These are phyloP conservation scores for Annona cherimola DNA, from an alignment of 164 flowering plant genomes.

Conservation along the genomic window DNA sequence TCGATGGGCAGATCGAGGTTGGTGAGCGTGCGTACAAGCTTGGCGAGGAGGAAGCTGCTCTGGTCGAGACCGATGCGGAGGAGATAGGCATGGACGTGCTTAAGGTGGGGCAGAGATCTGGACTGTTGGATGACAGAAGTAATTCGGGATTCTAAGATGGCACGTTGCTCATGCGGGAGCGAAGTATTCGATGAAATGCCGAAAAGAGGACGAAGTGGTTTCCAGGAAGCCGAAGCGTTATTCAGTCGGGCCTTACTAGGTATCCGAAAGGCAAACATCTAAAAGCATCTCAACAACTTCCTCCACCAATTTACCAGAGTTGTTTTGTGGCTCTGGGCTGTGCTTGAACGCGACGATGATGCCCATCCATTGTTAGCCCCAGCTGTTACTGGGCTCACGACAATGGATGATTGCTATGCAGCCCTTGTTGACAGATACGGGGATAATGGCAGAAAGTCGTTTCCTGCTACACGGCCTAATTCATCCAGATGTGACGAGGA, in stretches of 20 bases:
- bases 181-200: slow-evolving; percentile 9
- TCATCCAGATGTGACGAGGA: too few relatives aligned
- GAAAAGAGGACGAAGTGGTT: neutral
- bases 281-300: too few relatives aligned
- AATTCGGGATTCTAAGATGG: slow-evolving; percentile 13
- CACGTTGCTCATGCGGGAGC: too few relatives aligned
- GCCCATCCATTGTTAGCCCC: too few relatives aligned
- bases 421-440: too few relatives aligned
- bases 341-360: too few relatives aligned
- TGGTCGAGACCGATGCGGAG: slow-evolving; percentile 24
- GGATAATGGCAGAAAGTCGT: too few relatives aligned
- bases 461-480: too few relatives aligned
- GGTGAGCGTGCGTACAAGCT: slow-evolving; percentile 23
- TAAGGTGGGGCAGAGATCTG: slow-evolving; percentile 13
- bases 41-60: slow-evolving; percentile 21
- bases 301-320: too few relatives aligned
- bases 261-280: neutral
- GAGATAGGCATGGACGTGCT: slow-evolving; percentile 22
- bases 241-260: neutral
- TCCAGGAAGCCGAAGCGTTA: neutral
- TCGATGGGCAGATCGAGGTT: slow-evolving; percentile 10
- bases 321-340: too few relatives aligned
- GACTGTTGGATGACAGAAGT: slow-evolving; percentile 13
- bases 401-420: too few relatives aligned
- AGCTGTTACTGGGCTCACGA: too few relatives aligned